Percentiles rank a stretch among this genome's conserved stretches.
phyloP scores from a whole-genome alignment of 139 green algal genomes.

The Spirogloea muscicola region DNA sequence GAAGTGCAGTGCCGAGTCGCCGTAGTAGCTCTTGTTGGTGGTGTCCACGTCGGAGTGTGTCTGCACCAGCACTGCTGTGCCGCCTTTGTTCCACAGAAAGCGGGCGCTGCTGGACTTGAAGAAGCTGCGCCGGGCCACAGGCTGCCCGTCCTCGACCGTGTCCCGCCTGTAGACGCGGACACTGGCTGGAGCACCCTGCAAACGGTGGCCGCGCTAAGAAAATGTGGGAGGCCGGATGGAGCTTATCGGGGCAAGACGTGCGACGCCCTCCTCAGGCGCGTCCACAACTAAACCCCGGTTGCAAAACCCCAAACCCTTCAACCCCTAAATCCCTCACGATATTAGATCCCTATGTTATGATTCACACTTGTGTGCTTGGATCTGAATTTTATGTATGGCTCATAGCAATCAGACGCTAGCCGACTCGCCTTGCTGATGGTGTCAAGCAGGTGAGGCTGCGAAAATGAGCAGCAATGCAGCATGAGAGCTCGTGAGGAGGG shows the following conservation, averaged over 20 bases:
- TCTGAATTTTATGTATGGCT: not conserved
- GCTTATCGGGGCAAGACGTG: no score
- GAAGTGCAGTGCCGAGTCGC: constrained; percentile 88
- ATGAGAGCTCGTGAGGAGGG: not conserved
- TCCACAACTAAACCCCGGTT: no score
- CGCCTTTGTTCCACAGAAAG: constrained; percentile 62
- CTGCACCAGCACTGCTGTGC: constrained; percentile 70
- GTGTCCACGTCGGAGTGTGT: constrained; percentile 82
- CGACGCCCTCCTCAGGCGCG: no score
- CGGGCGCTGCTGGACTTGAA: constrained; percentile 56
- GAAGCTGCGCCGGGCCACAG: constrained; percentile 61
- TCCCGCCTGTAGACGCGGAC: constrained; percentile 60
- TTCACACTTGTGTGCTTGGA: not conserved
- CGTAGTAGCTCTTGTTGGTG: constrained; percentile 87
- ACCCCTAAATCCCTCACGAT: no score
- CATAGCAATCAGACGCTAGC: not conserved
- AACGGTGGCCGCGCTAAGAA: constrained; percentile 33
- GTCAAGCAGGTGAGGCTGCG: not conserved
- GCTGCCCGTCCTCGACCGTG: constrained; percentile 25
- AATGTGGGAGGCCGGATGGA: constrained; percentile 56
- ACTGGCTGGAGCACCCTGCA: constrained; percentile 70
- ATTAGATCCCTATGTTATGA: no score
- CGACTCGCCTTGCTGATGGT: not conserved
- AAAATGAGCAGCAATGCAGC: not conserved
- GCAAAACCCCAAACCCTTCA: no score